A percentile compares a stretch with the other conserved stretches of the same genome.
Conservation (phyloP, 306 rosid species). For the Prinsepia uniflora region DNA sequence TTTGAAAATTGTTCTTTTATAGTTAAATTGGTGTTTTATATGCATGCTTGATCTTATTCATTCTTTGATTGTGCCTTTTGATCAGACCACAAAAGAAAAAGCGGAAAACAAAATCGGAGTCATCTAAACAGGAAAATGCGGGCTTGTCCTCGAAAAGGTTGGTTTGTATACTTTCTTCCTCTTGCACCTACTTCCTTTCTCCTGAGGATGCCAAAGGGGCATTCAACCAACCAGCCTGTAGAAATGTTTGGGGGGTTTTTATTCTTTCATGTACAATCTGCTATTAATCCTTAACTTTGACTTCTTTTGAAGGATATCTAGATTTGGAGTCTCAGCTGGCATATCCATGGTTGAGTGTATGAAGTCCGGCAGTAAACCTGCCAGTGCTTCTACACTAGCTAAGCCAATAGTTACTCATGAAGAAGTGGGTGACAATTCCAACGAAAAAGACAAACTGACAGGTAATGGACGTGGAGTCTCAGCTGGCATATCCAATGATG, state of each 20-base stretch:
- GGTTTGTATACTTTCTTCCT: constrained; percentile 3
- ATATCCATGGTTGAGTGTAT: constrained; percentile 17
- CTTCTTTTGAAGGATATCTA: constrained; percentile 21
- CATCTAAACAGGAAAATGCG: constrained; percentile 20
- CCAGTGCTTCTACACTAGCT: constrained; percentile 8
- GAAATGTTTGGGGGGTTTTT: not conserved
- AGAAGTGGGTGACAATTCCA: constrained; percentile 18
- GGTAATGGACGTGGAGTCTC: constrained; percentile 16
- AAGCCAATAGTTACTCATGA: constrained; percentile 16
- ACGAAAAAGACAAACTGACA: not conserved
- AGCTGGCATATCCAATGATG: constrained; percentile 21
- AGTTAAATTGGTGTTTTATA: not conserved
- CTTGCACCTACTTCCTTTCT: constrained; percentile 10
- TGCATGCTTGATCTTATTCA: constrained; percentile 11
- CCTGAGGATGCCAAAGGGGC: not conserved
- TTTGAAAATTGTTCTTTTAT: not conserved
- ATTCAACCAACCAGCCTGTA: not conserved
- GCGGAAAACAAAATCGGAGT: constrained; percentile 17
- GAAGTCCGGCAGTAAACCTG: constrained; percentile 19
- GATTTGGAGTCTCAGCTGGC: constrained; percentile 24
- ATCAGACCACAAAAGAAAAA: constrained; percentile 39
- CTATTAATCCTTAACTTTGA: constrained; percentile 17
- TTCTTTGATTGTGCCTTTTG: constrained; percentile 23
- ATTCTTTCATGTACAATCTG: not conserved
- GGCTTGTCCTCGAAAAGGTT: constrained; percentile 30